Base-by-base conservation (phyloP, 495 filamentous ascomycete species). In the Pyronema domesticum region DNA sequence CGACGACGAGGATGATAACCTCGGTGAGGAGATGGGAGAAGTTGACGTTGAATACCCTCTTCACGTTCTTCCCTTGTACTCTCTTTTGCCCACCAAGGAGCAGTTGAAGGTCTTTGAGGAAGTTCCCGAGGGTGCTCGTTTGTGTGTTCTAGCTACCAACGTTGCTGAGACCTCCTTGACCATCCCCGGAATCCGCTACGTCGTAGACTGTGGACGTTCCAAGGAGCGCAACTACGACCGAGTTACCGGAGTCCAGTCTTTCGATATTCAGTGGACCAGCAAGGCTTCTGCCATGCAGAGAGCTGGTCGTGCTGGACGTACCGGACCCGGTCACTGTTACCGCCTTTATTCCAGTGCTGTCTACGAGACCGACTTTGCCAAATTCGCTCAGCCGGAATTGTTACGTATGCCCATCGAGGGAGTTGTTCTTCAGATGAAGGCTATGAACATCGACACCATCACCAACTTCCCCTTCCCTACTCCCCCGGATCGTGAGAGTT, bases 381-480 rank as follows among this genome's bases (percentile, higher is more conserved):
- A 94, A 60, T 89, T 89, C 60, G 78, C 84, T 0, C 79, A 85
- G 17, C 88, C 93, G 0, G 93, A 99, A 70, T 82, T 99, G 51
- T 68, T 93, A 36, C 78, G 88, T 7, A 94, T 89, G 69, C 93
- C 93, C 13, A 85, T 95, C 42, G 93, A 99, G 67, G 76, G 78
- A 10, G 82, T 95, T 13, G 88, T 96, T 6, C 74, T 99, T 7
- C 89, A 95, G 64, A 82, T 99, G 62, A 96, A 95, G 71, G 80
- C 82, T 57, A 95, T 96, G 86, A 86, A 85, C 54, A 74, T 95
- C 18, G 84, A 89, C 58, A 82, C 88, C 53, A 83, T 96, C 2
- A 78, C 82, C 63, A 94, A 89, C 62, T 99, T 99, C 67, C 93
- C 91, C n/a, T 99, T 96, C 66, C 93, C 93, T 7, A 95, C 93